phyloP scores from a whole-genome alignment of 2,329 filamentous ascomycete species.

The Aspergillus tamarii region DNA sequence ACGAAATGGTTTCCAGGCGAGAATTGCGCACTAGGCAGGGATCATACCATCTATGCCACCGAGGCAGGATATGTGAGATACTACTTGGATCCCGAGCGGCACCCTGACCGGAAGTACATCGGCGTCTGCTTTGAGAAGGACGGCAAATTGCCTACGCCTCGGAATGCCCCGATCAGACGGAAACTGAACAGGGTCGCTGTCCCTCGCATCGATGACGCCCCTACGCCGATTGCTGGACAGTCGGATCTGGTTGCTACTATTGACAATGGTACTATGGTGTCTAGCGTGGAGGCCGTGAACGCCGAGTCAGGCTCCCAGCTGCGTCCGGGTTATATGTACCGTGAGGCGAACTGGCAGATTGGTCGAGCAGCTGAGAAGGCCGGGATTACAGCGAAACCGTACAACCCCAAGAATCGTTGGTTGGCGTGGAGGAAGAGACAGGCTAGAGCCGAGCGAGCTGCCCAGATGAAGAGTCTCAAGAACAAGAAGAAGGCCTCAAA shows the following conservation, averaged over 20 bases:
- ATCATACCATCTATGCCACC: slow-evolving; percentile 92
- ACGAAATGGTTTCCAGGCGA: slow-evolving; percentile 94
- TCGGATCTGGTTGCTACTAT: slow-evolving; percentile 30
- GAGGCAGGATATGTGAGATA: slow-evolving; percentile 92
- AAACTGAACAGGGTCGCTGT: slow-evolving; percentile 73
- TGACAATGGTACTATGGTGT: slow-evolving; percentile 29
- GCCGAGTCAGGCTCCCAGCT: slow-evolving; percentile 40
- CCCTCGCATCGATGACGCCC: slow-evolving; percentile 29
- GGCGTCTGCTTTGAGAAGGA: slow-evolving; percentile 85
- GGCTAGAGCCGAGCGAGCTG: slow-evolving; percentile 53
- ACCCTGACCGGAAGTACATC: slow-evolving; percentile 91
- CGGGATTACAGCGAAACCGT: slow-evolving; percentile 58
- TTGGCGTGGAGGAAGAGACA: slow-evolving; percentile 66
- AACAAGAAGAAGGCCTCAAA: slow-evolving; percentile 48
- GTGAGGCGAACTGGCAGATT: slow-evolving; percentile 70
- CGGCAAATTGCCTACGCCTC: slow-evolving; percentile 76
- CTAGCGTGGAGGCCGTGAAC: slow-evolving; percentile 27
- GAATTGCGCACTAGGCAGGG: slow-evolving; percentile 91
- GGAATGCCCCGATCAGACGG: slow-evolving; percentile 72
- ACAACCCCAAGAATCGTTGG: slow-evolving; percentile 63
- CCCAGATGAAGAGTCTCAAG: slow-evolving; percentile 58
- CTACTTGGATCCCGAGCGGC: slow-evolving; percentile 82
- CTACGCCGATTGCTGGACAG: slow-evolving; percentile 23
- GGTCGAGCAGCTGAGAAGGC: slow-evolving; percentile 64
- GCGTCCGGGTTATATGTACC: slow-evolving; percentile 64